These are phyloP conservation scores for Adansonia grandidieri DNA, from an alignment of 441 rosid genomes.

Conservation along the genomic window DNA sequence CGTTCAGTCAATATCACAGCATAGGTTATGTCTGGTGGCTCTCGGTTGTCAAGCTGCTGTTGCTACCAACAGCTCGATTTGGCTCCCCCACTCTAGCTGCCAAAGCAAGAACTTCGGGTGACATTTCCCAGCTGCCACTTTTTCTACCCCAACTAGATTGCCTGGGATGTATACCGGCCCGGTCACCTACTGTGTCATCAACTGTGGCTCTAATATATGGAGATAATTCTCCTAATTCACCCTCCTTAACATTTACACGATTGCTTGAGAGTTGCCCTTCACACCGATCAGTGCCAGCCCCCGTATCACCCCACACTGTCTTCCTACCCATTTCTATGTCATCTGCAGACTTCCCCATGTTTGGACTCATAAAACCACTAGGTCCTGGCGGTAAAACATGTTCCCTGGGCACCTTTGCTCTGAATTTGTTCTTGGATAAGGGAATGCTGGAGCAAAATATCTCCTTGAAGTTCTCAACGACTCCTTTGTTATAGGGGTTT, in stretches of 20 bases:
- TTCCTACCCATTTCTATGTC: constrained; percentile 92
- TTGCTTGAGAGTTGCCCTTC: constrained; percentile 61
- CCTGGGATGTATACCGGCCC: constrained; percentile 67
- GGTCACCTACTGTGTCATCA: constrained; percentile 61
- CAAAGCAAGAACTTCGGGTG: constrained; percentile 88
- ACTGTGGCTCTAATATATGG: constrained; percentile 69
- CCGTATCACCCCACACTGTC: constrained; percentile 80
- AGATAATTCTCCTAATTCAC: constrained; percentile 70
- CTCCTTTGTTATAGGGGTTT: constrained; percentile 66
- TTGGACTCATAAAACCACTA: constrained; percentile 82
- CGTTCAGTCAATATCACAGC: constrained; percentile 23
- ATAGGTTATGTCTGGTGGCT: constrained; percentile 43
- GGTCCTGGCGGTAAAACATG: constrained; percentile 57
- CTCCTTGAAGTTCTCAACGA: constrained; percentile 55
- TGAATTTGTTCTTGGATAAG: constrained; percentile 45
- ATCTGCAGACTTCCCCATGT: constrained; percentile 77
- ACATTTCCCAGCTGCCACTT: constrained; percentile 98
- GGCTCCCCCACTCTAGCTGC: constrained; percentile 87
- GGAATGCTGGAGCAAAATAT: constrained; percentile 43
- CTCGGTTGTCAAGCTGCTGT: constrained; percentile 59
- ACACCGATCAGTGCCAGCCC: constrained; percentile 55
- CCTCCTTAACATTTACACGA: constrained; percentile 69
- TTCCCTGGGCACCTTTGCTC: constrained; percentile 53
- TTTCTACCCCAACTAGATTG: constrained; percentile 96
- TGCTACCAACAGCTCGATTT: constrained; percentile 61